phyloP scores from a whole-genome alignment of 2,329 filamentous ascomycete species.

The Exophiala viscosa region DNA sequence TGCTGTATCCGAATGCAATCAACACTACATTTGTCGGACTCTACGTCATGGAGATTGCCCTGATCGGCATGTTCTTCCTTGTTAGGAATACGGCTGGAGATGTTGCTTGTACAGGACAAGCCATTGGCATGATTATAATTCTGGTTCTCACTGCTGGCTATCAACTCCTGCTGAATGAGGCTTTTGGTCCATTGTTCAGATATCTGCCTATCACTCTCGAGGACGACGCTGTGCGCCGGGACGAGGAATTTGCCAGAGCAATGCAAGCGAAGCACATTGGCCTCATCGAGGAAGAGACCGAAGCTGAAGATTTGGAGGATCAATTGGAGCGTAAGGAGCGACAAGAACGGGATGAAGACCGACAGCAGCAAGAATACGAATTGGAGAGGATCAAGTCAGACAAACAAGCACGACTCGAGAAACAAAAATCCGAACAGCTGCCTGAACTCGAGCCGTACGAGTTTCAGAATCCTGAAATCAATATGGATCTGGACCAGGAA shows the following conservation, averaged over 20 bases:
- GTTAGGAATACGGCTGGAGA: slow-evolving; percentile 55
- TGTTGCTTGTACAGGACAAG: slow-evolving; percentile 68
- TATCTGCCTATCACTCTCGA: slow-evolving; percentile 94
- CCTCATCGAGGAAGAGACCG: slow-evolving; percentile 53
- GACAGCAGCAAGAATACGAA: slow-evolving; percentile 48
- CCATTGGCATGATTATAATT: slow-evolving; percentile 76
- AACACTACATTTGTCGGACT: slow-evolving; percentile 94
- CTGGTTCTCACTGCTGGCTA: slow-evolving; percentile 68
- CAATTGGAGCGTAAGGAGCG: slow-evolving; percentile 45
- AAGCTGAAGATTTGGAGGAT: slow-evolving; percentile 43
- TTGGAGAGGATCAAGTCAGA: slow-evolving; percentile 38
- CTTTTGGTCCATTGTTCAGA: slow-evolving; percentile 79
- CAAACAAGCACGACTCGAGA: slow-evolving; percentile 20
- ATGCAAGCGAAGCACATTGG: slow-evolving; percentile 66
- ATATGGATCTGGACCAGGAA: slow-evolving; percentile 24
- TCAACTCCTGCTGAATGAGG: slow-evolving; percentile 74
- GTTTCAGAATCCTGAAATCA: slow-evolving; percentile 29
- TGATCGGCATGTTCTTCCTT: slow-evolving; percentile 87
- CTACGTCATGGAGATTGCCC: slow-evolving; percentile 88
- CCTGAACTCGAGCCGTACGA: slow-evolving; percentile 21
- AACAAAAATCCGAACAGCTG: slow-evolving; percentile 30
- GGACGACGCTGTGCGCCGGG: slow-evolving; percentile 87
- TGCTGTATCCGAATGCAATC: slow-evolving; percentile 86
- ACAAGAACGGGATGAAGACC: slow-evolving; percentile 37
- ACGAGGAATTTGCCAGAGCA: slow-evolving; percentile 79